phyloP scores from a whole-genome alignment of 2,329 filamentous ascomycete species.

The Raffaelea albimanens region DNA sequence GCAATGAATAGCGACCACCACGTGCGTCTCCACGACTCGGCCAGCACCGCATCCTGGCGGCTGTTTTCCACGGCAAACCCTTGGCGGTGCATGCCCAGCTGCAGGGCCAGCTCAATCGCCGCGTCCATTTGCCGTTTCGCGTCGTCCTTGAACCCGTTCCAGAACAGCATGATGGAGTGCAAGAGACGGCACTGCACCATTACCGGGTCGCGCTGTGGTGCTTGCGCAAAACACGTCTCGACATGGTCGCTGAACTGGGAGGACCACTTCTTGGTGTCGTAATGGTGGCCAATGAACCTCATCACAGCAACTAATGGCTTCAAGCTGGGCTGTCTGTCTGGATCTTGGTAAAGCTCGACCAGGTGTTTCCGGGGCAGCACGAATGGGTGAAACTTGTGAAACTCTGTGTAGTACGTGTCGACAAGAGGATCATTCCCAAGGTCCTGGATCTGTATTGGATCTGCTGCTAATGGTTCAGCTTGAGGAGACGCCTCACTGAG shows the following conservation, averaged over 20 bases:
- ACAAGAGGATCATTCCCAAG: not conserved
- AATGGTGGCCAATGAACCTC: constrained; percentile 2
- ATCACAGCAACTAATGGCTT: not conserved
- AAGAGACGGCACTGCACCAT: constrained; percentile 2
- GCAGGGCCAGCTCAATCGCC: constrained; percentile 49
- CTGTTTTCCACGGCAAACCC: no score
- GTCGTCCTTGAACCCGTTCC: constrained; percentile 11
- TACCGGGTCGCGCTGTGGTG: not conserved
- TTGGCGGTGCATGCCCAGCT: constrained; percentile 51
- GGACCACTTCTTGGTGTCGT: not conserved
- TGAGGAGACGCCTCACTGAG: no score
- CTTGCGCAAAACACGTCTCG: constrained; percentile 1
- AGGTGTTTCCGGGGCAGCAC: not conserved
- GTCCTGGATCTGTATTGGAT: no score
- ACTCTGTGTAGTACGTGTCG: constrained; percentile 1
- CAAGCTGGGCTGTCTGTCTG: not conserved
- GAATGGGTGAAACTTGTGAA: constrained; percentile 2
- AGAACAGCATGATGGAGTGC: constrained; percentile 3
- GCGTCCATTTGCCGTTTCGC: constrained; percentile 24
- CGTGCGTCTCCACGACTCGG: constrained; percentile 57
- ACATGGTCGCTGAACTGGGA: not conserved
- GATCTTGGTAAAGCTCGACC: not conserved
- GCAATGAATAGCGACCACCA: constrained; percentile 63
- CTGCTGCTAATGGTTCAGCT: no score
- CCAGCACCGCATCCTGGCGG: constrained; percentile 34